phyloP scores from a whole-genome alignment of 106 monocot species.

The Dioscorea zingiberensis region DNA sequence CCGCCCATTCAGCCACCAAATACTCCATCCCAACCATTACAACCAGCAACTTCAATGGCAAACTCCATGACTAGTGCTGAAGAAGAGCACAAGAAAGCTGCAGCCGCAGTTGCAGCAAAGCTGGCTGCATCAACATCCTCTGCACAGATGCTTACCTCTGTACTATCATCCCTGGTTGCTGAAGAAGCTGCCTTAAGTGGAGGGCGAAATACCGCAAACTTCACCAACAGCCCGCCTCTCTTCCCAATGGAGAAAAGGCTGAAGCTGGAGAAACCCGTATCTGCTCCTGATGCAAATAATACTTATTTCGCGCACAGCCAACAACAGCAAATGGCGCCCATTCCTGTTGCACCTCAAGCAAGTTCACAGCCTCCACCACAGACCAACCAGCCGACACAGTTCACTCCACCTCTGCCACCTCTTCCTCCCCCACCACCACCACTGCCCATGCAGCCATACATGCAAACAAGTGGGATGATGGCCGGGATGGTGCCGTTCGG shows the following conservation, averaged over 20 bases:
- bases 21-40: conserved; percentile 10
- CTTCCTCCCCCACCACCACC: conserved; percentile 25
- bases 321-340: too few relatives aligned
- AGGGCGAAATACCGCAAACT: conserved; percentile 10
- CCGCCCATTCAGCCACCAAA: background rate
- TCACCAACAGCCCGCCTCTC: conserved; percentile 13
- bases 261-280: conserved; percentile 57
- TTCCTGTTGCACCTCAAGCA: too few relatives aligned
- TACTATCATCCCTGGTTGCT: conserved; percentile 73
- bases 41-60: conserved; percentile 33
- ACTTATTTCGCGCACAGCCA: conserved; percentile 24
- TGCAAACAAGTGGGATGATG: conserved; percentile 32
- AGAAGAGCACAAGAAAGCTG: conserved; percentile 80
- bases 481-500: conserved; percentile 26
- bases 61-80: conserved; percentile 31
- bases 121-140: conserved; percentile 81
- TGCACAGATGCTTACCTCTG: conserved; percentile 71
- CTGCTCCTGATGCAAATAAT: conserved; percentile 17
- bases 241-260: conserved; percentile 62
- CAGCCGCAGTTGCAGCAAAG: conserved; percentile 85
- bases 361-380: conserved; percentile 14
- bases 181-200: conserved; percentile 70
- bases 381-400: conserved; percentile 19
- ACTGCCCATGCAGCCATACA: conserved; percentile 25
- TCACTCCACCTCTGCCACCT: conserved; percentile 37